Conservation (phyloP, 2,329 filamentous ascomycete species). For the Ophiocordyceps unilateralis region DNA sequence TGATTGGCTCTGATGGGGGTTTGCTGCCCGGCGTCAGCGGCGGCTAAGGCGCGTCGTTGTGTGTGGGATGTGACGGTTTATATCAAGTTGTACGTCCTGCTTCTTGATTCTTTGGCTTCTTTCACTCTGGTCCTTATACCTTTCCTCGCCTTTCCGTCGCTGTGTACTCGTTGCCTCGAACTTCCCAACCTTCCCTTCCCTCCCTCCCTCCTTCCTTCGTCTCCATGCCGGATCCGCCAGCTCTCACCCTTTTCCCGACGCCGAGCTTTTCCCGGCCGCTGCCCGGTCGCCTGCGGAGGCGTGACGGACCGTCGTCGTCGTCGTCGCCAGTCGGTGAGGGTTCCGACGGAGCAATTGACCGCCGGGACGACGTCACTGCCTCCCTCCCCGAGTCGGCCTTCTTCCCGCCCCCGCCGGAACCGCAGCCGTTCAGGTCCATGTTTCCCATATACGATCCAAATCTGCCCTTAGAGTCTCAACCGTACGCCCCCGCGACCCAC, state of each 20-base stretch:
- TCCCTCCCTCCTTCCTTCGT: not conserved
- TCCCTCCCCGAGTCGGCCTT: not conserved
- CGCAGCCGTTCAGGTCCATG: conserved; percentile 44
- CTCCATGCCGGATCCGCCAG: not conserved
- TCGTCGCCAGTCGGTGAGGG: not conserved
- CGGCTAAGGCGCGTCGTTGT: not conserved
- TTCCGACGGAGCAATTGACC: too few species aligned
- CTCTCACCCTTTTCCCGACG: not conserved
- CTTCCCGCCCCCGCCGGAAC: conserved; percentile 27
- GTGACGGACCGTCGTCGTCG: not conserved
- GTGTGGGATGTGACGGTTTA: not conserved
- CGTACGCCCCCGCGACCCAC: conserved; percentile 51
- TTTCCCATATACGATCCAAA: conserved; percentile 60
- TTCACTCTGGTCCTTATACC: not conserved
- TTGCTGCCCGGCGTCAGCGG: not conserved
- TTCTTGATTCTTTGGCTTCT: not conserved
- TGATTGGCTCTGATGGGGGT: not conserved
- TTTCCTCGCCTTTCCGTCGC: too few species aligned
- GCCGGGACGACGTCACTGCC: too few species aligned
- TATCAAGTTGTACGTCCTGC: not conserved
- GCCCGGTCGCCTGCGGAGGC: not conserved
- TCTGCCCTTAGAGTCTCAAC: conserved; percentile 47
- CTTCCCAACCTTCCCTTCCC: too few species aligned
- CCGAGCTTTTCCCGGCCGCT: not conserved
- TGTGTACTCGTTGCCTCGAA: too few species aligned